phyloP scores from a whole-genome alignment of 2,329 filamentous ascomycete species.

The Didymella glomerata region DNA sequence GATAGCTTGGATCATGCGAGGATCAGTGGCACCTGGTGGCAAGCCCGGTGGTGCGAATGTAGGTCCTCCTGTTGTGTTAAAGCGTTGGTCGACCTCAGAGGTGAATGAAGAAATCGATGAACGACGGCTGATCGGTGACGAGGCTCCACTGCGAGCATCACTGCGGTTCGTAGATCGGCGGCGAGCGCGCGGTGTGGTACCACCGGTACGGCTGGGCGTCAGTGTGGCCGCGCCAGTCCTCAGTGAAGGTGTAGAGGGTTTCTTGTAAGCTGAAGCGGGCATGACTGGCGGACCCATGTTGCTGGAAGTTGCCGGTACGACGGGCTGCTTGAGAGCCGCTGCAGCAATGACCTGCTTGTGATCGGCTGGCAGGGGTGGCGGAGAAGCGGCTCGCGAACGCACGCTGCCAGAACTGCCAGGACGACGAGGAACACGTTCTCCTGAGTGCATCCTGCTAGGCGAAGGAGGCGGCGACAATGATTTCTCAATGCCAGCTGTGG shows the following conservation, averaged over 20 bases:
- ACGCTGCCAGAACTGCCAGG: constrained; percentile 79
- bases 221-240: constrained; percentile 54
- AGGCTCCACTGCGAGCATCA: constrained; percentile 55
- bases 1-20: constrained; percentile 98
- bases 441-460: constrained; percentile 42
- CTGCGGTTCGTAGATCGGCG: constrained; percentile 54
- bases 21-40: constrained; percentile 76
- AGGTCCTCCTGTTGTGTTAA: constrained; percentile 69
- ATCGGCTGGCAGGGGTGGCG: constrained; percentile 81
- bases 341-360: constrained; percentile 87
- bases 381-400: constrained; percentile 58
- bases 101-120: constrained; percentile 95
- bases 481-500: constrained; percentile 44
- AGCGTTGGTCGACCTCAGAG: constrained; percentile 90
- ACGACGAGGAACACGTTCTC: constrained; percentile 57
- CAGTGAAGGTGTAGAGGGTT: constrained; percentile 53
- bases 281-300: constrained; percentile 85
- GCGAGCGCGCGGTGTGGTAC: constrained; percentile 65
- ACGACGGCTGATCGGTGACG: constrained; percentile 67
- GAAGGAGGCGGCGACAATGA: constrained; percentile 47
- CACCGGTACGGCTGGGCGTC: constrained; percentile 54
- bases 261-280: constrained; percentile 77
- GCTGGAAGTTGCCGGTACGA: constrained; percentile 50
- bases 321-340: constrained; percentile 64
- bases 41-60: constrained; percentile 66